phyloP scores from a whole-genome alignment of 441 rosid species.

The Dalechampia spathulata region DNA sequence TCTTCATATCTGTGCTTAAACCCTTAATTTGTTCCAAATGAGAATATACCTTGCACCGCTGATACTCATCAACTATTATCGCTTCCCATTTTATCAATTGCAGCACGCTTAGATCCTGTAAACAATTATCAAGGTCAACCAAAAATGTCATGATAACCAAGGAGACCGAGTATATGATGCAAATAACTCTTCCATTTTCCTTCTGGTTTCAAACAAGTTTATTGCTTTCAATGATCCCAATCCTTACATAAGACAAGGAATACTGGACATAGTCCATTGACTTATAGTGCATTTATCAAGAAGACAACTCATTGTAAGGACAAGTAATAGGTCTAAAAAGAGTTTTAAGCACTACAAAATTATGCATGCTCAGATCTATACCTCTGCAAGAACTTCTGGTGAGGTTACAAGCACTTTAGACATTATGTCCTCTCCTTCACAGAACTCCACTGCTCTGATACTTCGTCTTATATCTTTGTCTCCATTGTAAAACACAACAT shows the following conservation, averaged over 20 bases:
- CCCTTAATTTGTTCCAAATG: constrained; percentile 33
- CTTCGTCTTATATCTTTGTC: constrained; percentile 28
- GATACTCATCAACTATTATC: constrained; percentile 48
- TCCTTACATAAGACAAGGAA: background rate
- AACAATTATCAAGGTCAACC: constrained; percentile 11
- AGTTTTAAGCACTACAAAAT: constrained; percentile 5
- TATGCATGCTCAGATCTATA: constrained; percentile 16
- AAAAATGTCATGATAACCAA: background rate
- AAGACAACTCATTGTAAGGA: background rate
- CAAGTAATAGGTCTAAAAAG: too few species aligned
- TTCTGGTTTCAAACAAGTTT: too few species aligned
- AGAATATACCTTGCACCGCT: constrained; percentile 19
- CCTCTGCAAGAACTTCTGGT: constrained; percentile 47
- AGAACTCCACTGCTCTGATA: constrained; percentile 38
- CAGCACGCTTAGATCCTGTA: constrained; percentile 44
- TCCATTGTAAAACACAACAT: constrained; percentile 44
- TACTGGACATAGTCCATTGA: too few species aligned
- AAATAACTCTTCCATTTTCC: background rate
- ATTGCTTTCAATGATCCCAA: background rate
- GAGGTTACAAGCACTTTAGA: constrained; percentile 46
- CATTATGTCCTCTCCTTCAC: constrained; percentile 34
- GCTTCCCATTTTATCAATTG: constrained; percentile 39
- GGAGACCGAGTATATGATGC: background rate
- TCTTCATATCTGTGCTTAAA: constrained; percentile 34
- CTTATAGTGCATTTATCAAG: background rate